A percentile compares a stretch with the other conserved stretches of the same genome.
phyloP scores from a whole-genome alignment of 805 yeast species.

The Wickerhamomyces hampshirensis region DNA sequence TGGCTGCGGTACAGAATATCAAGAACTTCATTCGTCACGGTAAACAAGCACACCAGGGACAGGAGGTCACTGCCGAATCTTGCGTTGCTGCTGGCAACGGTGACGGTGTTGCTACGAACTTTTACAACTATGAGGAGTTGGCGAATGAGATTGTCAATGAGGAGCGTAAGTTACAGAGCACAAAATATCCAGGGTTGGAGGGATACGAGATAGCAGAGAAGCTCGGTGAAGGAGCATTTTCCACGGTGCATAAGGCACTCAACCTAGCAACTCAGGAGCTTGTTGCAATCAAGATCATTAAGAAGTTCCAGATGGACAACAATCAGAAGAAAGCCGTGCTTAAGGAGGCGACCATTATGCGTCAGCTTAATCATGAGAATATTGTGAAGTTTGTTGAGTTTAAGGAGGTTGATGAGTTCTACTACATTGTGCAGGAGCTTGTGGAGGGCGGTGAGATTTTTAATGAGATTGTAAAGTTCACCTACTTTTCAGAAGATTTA shows the following conservation, averaged over 20 bases:
- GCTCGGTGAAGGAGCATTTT: slow-evolving; percentile 88
- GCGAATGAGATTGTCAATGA: slow-evolving; percentile 24
- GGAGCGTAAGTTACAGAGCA: slow-evolving; percentile 17
- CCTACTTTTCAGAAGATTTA: slow-evolving; percentile 47
- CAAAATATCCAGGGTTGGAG: slow-evolving; percentile 24
- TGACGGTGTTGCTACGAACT: slow-evolving; percentile 2
- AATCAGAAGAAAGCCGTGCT: slow-evolving; percentile 39
- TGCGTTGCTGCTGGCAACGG: neutral
- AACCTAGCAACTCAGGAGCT: slow-evolving; percentile 36
- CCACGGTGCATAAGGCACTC: slow-evolving; percentile 72
- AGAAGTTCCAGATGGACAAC: slow-evolving; percentile 37
- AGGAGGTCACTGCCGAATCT: no score
- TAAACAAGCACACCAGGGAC: slow-evolving; percentile 26
- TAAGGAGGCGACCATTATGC: slow-evolving; percentile 34
- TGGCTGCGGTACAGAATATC: slow-evolving; percentile 27
- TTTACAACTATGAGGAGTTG: slow-evolving; percentile 22
- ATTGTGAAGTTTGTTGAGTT: slow-evolving; percentile 53
- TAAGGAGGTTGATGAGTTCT: slow-evolving; percentile 51
- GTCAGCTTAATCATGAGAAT: slow-evolving; percentile 55
- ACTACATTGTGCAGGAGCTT: slow-evolving; percentile 63
- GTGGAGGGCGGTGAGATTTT: slow-evolving; percentile 74
- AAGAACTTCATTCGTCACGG: slow-evolving; percentile 42
- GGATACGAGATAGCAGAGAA: slow-evolving; percentile 31
- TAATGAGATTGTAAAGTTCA: slow-evolving; percentile 69
- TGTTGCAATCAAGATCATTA: slow-evolving; percentile 75